phyloP scores from a whole-genome alignment of 345 rosid genomes.

The Citrus glauca region DNA sequence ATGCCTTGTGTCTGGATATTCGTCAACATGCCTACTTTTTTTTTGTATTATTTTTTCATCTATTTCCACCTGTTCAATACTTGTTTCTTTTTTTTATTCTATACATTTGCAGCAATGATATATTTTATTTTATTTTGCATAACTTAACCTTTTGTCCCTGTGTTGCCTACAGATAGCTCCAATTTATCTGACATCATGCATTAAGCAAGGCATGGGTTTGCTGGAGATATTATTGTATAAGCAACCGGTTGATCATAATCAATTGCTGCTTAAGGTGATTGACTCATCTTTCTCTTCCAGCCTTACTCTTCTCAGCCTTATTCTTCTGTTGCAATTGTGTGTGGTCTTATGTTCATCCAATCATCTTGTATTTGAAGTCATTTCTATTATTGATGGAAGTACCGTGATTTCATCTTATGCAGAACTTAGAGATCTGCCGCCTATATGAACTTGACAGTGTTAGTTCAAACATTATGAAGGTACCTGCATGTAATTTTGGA shows the following conservation, averaged over 20 bases:
- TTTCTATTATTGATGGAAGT: constrained; percentile 16
- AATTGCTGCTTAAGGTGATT: constrained; percentile 70
- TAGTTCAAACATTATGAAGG: constrained; percentile 86
- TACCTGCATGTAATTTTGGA: constrained; percentile 17
- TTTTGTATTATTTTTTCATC: background rate
- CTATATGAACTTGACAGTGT: constrained; percentile 64
- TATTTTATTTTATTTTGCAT: background rate
- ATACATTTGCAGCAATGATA: background rate
- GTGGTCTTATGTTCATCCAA: background rate
- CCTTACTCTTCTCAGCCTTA: background rate
- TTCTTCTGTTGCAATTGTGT: background rate
- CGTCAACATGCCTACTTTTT: background rate
- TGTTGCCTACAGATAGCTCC: constrained; percentile 73
- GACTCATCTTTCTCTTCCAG: background rate
- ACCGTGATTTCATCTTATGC: constrained; percentile 19
- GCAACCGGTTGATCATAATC: constrained; percentile 69
- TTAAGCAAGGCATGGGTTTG: constrained; percentile 82
- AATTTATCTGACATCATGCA: constrained; percentile 78
- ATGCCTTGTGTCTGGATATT: background rate
- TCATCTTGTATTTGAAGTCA: background rate
- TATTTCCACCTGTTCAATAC: background rate
- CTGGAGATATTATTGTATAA: constrained; percentile 67
- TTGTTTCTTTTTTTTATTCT: background rate
- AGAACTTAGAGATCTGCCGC: constrained; percentile 91
- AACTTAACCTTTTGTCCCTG: background rate